These are phyloP conservation scores for Tricladium varicosporioides DNA, from an alignment of 2,329 filamentous ascomycete species.

Conservation along the genomic window DNA sequence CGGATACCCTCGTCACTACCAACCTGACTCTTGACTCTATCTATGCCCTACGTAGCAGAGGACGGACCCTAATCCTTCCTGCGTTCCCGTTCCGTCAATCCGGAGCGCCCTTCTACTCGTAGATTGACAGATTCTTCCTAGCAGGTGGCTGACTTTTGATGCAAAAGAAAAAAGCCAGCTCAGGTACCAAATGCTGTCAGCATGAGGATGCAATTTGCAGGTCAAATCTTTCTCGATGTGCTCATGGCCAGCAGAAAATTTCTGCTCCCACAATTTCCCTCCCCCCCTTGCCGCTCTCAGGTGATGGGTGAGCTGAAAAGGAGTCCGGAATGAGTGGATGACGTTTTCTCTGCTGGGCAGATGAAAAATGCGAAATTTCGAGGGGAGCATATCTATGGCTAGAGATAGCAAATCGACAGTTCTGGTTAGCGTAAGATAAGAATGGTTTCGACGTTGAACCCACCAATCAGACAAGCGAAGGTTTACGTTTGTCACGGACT, in stretches of 20 bases:
- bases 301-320: background rate
- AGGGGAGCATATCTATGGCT: background rate
- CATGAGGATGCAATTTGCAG: background rate
- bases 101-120: background rate
- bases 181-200: background rate
- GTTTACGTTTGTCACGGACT: background rate
- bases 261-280: background rate
- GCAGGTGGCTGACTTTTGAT: constrained; percentile 1
- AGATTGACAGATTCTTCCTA: background rate
- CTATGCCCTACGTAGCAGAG: background rate
- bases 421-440: background rate
- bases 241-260: constrained; percentile 5
- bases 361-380: background rate
- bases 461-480: background rate
- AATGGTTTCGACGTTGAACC: background rate
- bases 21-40: background rate
- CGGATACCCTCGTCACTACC: background rate
- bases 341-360: constrained; percentile 5
- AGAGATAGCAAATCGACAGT: background rate
- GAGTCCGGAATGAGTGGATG: background rate
- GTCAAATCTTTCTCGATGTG: background rate
- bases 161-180: background rate
- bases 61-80: background rate
- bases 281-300: background rate
- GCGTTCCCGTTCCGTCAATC: background rate